A percentile compares a stretch with the other conserved stretches of the same genome.
These are phyloP conservation scores for Zelonia costaricensis DNA, from an alignment of 208 protist genomes.

Conservation along the genomic window DNA sequence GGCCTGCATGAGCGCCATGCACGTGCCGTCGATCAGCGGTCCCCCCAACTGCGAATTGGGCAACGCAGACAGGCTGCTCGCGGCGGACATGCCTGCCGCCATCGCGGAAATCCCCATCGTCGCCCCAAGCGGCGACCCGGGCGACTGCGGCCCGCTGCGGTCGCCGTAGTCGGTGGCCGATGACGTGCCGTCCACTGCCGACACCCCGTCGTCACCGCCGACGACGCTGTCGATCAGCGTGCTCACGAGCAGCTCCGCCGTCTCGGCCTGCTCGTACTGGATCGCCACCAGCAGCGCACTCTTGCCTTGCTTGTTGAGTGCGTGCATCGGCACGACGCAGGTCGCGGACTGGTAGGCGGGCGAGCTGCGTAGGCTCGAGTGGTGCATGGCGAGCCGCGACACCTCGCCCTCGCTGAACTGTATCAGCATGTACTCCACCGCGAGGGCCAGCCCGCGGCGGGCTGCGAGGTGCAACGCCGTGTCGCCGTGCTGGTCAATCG, in stretches of 20 bases:
- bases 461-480: slow-evolving; percentile 71
- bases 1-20: slow-evolving; percentile 58
- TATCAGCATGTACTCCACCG: slow-evolving; percentile 80
- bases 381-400: slow-evolving; percentile 25
- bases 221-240: slow-evolving; percentile 25
- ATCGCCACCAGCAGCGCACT: slow-evolving; percentile 75
- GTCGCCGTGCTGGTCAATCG: slow-evolving; percentile 67
- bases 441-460: slow-evolving; percentile 41
- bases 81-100: no score
- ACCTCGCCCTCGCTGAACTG: slow-evolving; percentile 81
- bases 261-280: slow-evolving; percentile 47
- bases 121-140: no score
- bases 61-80: no score
- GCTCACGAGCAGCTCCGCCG: slow-evolving; percentile 66
- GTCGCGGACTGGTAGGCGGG: slow-evolving; percentile 10
- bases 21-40: slow-evolving; percentile 67
- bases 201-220: background rate
- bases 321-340: slow-evolving; percentile 29
- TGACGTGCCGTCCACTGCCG: no score
- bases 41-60: slow-evolving; percentile 32
- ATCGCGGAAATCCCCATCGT: no score
- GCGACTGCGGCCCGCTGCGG: no score
- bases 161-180: no score
- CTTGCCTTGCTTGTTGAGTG: slow-evolving; percentile 60
- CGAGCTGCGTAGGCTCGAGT: slow-evolving; percentile 9